Evolutionary conservation across 2,329 filamentous ascomycete genomes (phyloP).

Genomic region (Epicoccum nigrum): DNA sequence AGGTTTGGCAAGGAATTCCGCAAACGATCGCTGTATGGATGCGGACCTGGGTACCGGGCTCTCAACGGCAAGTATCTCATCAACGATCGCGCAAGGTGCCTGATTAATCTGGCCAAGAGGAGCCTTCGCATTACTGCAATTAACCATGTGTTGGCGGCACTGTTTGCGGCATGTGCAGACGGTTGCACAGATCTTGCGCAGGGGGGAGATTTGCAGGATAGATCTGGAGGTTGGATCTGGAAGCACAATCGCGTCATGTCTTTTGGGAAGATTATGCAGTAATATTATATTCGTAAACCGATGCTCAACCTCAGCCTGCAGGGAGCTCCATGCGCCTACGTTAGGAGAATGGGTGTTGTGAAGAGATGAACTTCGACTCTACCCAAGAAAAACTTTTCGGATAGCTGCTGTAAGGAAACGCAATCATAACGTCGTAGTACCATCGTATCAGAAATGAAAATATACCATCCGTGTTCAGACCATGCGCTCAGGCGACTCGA

Average conservation of each 20-base stretch:
- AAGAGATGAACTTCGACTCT: conserved; percentile 7
- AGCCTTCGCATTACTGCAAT: background rate
- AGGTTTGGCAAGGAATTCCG: background rate
- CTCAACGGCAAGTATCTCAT: conserved; percentile 3
- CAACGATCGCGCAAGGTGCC: conserved; percentile 2
- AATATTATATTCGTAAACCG: conserved; percentile 29
- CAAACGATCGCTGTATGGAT: conserved; percentile 11
- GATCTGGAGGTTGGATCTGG: background rate
- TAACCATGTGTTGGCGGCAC: background rate
- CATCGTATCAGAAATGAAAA: background rate
- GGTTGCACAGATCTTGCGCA: background rate
- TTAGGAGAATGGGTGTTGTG: conserved; percentile 7
- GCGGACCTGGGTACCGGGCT: conserved; percentile 1
- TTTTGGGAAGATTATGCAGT: conserved; percentile 6
- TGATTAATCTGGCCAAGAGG: conserved; percentile 8
- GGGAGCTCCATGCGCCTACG: conserved; percentile 43
- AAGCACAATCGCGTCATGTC: background rate
- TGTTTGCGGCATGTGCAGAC: conserved; percentile 3
- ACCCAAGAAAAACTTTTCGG: background rate
- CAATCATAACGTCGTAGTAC: background rate
- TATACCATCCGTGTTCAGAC: conserved; percentile 10
- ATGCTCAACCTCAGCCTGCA: conserved; percentile 34
- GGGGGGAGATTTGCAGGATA: too few species aligned
- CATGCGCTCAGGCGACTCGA: conserved; percentile 21
- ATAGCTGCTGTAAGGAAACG: background rate